phyloP scores from a whole-genome alignment of 2,329 filamentous ascomycete species.

The Stagonosporopsis chrysanthemi region DNA sequence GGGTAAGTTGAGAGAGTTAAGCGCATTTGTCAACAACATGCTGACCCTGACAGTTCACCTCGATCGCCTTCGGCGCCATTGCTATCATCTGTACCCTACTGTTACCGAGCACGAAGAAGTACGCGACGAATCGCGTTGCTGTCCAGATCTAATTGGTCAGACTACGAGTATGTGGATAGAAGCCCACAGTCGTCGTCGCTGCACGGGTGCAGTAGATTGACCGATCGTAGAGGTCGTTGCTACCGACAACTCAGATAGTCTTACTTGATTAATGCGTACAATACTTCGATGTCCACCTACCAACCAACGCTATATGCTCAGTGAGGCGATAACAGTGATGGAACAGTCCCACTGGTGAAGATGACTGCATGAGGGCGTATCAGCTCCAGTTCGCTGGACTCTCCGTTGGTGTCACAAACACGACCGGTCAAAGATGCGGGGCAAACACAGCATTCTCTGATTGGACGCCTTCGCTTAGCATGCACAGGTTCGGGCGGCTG shows the following conservation, averaged over 20 bases:
- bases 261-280: neutral
- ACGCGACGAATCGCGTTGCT: constrained; percentile 43
- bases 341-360: neutral
- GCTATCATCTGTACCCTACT: constrained; percentile 40
- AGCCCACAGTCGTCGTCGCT: neutral
- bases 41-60: constrained; percentile 28
- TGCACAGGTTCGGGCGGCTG: neutral
- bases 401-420: constrained; percentile 3
- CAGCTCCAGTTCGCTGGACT: neutral
- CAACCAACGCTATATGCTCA: neutral
- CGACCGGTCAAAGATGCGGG: constrained; percentile 19
- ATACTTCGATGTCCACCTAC: neutral
- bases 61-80: constrained; percentile 41
- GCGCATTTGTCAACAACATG: neutral
- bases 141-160: constrained; percentile 31
- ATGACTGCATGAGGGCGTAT: constrained; percentile 6
- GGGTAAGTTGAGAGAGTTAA: constrained; percentile 5
- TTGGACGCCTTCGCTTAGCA: constrained; percentile 11
- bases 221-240: neutral
- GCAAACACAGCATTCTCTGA: neutral
- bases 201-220: neutral
- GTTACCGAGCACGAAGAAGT: constrained; percentile 44
- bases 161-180: neutral
- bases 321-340: constrained; percentile 2
- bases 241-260: neutral